phyloP scores from a whole-genome alignment of 305 asterid genomes.

The Rubia balearica region DNA sequence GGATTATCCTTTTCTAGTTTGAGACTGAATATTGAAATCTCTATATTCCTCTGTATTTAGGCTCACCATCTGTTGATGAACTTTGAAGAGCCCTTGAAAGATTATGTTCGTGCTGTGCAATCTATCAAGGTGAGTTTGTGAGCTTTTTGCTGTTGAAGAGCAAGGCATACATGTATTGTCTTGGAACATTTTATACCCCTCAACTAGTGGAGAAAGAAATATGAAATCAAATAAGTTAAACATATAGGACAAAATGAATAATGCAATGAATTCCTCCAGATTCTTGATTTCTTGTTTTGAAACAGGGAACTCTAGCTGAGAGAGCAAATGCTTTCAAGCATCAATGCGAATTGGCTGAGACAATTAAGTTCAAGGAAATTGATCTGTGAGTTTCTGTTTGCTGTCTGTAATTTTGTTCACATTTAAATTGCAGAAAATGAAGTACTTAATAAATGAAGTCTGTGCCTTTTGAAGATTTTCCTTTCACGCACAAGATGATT shows the following conservation, averaged over 20 bases:
- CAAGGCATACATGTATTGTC: not conserved
- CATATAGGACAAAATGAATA: not conserved
- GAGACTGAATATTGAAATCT: not conserved
- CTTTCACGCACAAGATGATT: not conserved
- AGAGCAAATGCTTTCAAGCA: conserved; percentile 88
- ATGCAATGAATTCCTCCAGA: not conserved
- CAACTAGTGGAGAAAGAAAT: not conserved
- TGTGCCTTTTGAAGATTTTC: not conserved
- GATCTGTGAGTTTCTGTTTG: conserved; percentile 64
- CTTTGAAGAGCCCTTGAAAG: conserved; percentile 94
- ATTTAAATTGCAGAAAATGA: not conserved
- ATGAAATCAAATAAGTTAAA: not conserved
- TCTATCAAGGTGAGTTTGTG: conserved; percentile 69
- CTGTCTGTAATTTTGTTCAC: not conserved
- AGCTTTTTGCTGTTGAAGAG: not conserved
- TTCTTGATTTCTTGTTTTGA: conserved; percentile 11
- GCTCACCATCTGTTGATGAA: conserved; percentile 89
- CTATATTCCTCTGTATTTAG: conserved; percentile 26
- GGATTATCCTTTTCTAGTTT: conserved; percentile 1
- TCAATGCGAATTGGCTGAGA: conserved; percentile 74
- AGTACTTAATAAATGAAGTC: not conserved
- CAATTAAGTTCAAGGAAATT: conserved; percentile 93
- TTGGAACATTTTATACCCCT: not conserved
- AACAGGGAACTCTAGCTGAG: conserved; percentile 82
- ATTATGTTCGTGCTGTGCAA: conserved; percentile 93